Evolutionary conservation across 2,329 filamentous ascomycete species (phyloP).

Genomic region (Alternaria alternata): DNA sequence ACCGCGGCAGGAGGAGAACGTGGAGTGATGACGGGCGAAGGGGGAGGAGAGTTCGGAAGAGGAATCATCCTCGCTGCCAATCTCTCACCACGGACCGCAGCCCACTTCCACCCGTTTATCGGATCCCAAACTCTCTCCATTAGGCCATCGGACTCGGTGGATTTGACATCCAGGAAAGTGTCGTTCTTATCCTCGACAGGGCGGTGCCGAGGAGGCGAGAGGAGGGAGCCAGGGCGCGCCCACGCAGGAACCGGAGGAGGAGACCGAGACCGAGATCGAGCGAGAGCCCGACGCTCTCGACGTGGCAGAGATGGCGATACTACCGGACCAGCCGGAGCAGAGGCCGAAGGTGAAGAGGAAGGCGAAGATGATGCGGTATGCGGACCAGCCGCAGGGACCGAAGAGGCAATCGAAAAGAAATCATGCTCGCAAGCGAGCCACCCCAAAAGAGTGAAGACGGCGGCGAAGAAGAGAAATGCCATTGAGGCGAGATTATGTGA

Average conservation of each 20-base stretch:
- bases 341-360: neutral
- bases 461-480: conserved; percentile 13
- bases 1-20: neutral
- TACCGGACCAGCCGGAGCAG: conserved; percentile 3
- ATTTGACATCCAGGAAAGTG: conserved; percentile 7
- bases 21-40: neutral
- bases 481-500: neutral
- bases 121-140: conserved; percentile 11
- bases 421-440: conserved; percentile 13
- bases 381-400: conserved; percentile 8
- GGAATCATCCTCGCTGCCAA: neutral
- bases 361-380: neutral
- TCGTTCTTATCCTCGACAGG: neutral
- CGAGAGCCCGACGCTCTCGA: conserved; percentile 7
- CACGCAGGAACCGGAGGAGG: neutral
- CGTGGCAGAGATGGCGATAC: conserved; percentile 1
- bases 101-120: conserved; percentile 9
- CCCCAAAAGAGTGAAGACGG: conserved; percentile 9
- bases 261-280: neutral
- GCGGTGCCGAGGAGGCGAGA: neutral
- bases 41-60: neutral
- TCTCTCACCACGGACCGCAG: conserved; percentile 1
- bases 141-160: conserved; percentile 1
- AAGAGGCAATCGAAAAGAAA: neutral
- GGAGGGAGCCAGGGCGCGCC: conserved; percentile 3